These are phyloP conservation scores for Lolium perenne DNA, from an alignment of 176 grass and related monocot genomes.

Conservation along the genomic window DNA sequence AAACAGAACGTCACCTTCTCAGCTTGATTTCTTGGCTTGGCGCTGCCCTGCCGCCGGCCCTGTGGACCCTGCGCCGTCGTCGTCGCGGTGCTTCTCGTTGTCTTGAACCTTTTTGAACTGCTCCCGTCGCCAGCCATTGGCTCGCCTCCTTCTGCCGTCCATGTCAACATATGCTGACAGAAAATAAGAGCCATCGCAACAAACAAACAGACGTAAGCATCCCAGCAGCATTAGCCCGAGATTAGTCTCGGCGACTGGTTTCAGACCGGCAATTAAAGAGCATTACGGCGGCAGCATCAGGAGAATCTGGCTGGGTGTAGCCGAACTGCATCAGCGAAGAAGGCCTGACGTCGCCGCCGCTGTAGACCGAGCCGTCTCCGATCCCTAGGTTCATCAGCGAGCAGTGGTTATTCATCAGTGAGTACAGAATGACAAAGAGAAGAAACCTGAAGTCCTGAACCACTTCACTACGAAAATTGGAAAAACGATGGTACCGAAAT, in stretches of 20 bases:
- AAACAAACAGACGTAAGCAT: background rate
- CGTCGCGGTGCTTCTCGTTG: background rate
- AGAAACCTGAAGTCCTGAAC: background rate
- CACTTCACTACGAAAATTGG: too few species aligned
- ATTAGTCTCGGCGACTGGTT: too few species aligned
- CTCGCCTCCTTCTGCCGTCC: slow-evolving; percentile 39
- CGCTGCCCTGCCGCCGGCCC: slow-evolving; percentile 26
- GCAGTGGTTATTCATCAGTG: background rate
- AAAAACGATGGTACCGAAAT: slow-evolving; percentile 29
- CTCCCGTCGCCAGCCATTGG: slow-evolving; percentile 10
- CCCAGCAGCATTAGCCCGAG: background rate
- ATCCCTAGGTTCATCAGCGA: background rate
- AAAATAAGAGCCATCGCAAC: slow-evolving; percentile 3
- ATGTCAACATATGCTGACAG: slow-evolving; percentile 53
- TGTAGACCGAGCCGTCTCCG: slow-evolving; percentile 27
- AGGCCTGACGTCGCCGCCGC: background rate
- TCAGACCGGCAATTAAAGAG: background rate
- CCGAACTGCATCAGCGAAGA: slow-evolving; percentile 39
- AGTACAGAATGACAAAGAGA: background rate
- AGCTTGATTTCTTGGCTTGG: slow-evolving; percentile 33
- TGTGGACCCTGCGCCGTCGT: slow-evolving; percentile 35
- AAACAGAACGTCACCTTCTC: slow-evolving; percentile 45
- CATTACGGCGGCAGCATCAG: slow-evolving; percentile 18
- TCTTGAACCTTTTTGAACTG: slow-evolving; percentile 52
- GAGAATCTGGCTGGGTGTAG: slow-evolving; percentile 34